phyloP scores from a whole-genome alignment of 352 stramenopile species.

The Globisporangium radiosum region DNA sequence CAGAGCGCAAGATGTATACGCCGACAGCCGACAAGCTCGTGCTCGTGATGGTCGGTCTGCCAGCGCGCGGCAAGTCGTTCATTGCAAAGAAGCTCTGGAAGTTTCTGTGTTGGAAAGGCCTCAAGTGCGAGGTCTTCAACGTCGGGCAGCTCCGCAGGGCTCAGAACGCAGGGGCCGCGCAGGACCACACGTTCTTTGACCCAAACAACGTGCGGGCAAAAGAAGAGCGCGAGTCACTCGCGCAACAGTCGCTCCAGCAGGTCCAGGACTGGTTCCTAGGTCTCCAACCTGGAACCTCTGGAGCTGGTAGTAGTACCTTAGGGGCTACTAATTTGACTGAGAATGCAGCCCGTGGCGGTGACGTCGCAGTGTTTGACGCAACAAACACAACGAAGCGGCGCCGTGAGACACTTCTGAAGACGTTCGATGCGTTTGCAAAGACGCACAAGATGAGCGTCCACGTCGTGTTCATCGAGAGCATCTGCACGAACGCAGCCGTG shows the following conservation, averaged over 20 bases:
- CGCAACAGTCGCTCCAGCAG: constrained; percentile 63
- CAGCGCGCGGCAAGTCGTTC: constrained; percentile 93
- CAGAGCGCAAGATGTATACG: constrained; percentile 72
- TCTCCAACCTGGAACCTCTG: not conserved
- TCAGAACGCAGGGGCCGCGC: constrained; percentile 42
- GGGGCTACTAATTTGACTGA: too few relatives aligned
- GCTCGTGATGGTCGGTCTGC: constrained; percentile 94
- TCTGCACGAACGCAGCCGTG: constrained; percentile 90
- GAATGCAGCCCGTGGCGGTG: constrained; percentile 28
- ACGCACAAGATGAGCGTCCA: constrained; percentile 68
- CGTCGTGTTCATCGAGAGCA: constrained; percentile 91
- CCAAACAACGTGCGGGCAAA: constrained; percentile 77
- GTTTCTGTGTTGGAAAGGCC: constrained; percentile 79
- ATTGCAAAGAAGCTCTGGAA: constrained; percentile 90
- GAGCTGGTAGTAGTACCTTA: too few relatives aligned
- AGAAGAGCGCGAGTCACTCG: constrained; percentile 74
- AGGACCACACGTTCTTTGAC: constrained; percentile 92
- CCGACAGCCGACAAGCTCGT: constrained; percentile 91
- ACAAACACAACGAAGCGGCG: constrained; percentile 84
- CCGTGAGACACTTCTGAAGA: constrained; percentile 45
- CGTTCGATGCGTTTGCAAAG: constrained; percentile 50
- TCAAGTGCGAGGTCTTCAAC: constrained; percentile 90
- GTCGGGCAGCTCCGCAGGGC: constrained; percentile 90
- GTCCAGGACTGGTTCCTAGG: constrained; percentile 59
- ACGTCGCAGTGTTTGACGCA: constrained; percentile 89